Evolutionary conservation across 1,284 basidiomycete species (phyloP).

Genomic region (Volvariella volvacea): DNA sequence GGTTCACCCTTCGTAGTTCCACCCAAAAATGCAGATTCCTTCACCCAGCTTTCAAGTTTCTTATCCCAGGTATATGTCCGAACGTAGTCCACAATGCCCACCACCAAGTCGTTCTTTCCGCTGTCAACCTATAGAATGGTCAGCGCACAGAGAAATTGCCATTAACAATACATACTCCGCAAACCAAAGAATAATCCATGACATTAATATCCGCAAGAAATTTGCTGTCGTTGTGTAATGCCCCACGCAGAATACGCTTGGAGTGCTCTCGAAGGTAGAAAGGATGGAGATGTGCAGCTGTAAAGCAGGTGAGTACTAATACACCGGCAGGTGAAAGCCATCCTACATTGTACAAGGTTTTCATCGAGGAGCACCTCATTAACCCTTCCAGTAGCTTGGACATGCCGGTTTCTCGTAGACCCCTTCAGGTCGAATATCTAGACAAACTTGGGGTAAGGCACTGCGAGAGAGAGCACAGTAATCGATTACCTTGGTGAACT

Average conservation of each 20-base stretch:
- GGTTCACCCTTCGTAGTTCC: constrained; percentile 74
- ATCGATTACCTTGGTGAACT: constrained; percentile 68
- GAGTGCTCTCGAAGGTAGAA: constrained; percentile 95
- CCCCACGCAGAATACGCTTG: constrained; percentile 86
- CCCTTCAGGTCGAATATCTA: constrained; percentile 96
- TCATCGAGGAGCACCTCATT: constrained; percentile 94
- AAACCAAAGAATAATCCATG: constrained; percentile 98
- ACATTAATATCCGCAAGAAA: constrained; percentile 95
- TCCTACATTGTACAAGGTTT: constrained; percentile 81
- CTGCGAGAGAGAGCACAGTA: not conserved
- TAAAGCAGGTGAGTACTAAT: constrained; percentile 9
- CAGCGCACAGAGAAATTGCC: not conserved
- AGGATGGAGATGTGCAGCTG: constrained; percentile 69
- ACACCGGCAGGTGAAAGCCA: constrained; percentile 16
- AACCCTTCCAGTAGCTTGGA: constrained; percentile 84
- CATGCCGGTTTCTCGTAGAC: constrained; percentile 85
- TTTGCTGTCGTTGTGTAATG: constrained; percentile 90
- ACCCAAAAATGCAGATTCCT: constrained; percentile 87
- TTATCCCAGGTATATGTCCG: constrained; percentile 98
- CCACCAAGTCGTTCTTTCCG: constrained; percentile 76
- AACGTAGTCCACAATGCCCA: constrained; percentile 97
- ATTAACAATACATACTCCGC: constrained; percentile 48
- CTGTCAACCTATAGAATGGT: constrained; percentile 56
- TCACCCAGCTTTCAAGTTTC: constrained; percentile 96
- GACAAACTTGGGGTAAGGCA: not conserved